Evolutionary conservation across 345 rosid species (phyloP).

Genomic region (Jatropha curcas): DNA sequence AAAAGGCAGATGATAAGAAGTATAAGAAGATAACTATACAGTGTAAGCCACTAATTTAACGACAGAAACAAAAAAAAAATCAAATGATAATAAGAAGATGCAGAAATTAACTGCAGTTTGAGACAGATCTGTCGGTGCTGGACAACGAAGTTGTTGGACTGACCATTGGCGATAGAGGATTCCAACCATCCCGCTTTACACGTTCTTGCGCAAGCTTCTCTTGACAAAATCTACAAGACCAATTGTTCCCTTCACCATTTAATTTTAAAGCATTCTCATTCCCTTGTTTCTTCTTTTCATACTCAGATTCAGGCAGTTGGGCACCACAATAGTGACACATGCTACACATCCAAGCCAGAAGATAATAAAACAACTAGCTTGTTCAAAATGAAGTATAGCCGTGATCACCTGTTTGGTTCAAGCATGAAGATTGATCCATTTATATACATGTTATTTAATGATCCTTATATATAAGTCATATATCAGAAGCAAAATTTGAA

Average conservation of each 20-base stretch:
- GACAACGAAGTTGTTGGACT: constrained; percentile 64
- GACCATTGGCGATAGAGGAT: constrained; percentile 43
- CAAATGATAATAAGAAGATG: not conserved
- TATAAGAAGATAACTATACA: constrained; percentile 21
- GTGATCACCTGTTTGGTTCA: constrained; percentile 11
- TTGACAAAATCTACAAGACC: constrained; percentile 52
- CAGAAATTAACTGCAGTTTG: constrained; percentile 58
- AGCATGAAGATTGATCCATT: not conserved
- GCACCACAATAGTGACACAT: constrained; percentile 45
- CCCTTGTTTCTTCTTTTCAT: constrained; percentile 35
- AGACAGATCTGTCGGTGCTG: constrained; percentile 58
- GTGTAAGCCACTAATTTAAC: constrained; percentile 5
- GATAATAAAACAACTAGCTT: not conserved
- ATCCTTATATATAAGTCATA: not conserved
- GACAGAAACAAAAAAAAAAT: not conserved
- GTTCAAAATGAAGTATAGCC: not conserved
- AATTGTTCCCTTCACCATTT: constrained; percentile 31
- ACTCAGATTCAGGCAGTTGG: constrained; percentile 21
- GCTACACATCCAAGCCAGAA: constrained; percentile 24
- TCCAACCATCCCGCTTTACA: constrained; percentile 27
- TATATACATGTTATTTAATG: not conserved
- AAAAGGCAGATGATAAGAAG: constrained; percentile 13
- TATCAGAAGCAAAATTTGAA: not conserved
- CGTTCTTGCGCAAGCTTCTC: constrained; percentile 43
- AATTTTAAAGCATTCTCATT: constrained; percentile 29